These are phyloP conservation scores for Diplodia sapinea DNA, from an alignment of 2,329 filamentous ascomycete species.

Conservation along the genomic window DNA sequence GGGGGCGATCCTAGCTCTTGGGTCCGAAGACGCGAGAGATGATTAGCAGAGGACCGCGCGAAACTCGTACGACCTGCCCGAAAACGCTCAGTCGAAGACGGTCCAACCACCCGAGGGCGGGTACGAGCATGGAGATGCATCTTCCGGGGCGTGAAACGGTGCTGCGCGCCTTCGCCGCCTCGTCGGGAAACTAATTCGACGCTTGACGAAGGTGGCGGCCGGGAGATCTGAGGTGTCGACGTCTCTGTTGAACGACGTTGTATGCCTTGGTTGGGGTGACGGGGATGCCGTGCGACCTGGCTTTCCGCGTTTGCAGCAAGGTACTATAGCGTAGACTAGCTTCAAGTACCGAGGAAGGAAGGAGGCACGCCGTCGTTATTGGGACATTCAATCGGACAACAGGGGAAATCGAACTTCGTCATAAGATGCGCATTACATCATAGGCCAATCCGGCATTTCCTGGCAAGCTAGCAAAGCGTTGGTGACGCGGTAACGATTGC, in stretches of 20 bases:
- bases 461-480: slow-evolving; percentile 10
- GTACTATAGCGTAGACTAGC: neutral
- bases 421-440: slow-evolving; percentile 27
- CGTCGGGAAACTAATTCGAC: neutral
- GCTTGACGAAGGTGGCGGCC: slow-evolving; percentile 26
- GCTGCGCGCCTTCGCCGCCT: slow-evolving; percentile 7
- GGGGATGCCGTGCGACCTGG: slow-evolving; percentile 14
- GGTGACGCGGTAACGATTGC: slow-evolving; percentile 21
- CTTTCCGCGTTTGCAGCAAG: slow-evolving; percentile 14
- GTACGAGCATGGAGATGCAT: slow-evolving; percentile 9
- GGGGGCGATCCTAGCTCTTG: slow-evolving; percentile 21
- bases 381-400: slow-evolving; percentile 3
- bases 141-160: slow-evolving; percentile 16
- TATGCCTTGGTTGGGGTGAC: slow-evolving; percentile 16
- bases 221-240: slow-evolving; percentile 21
- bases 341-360: slow-evolving; percentile 8
- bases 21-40: slow-evolving; percentile 7
- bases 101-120: neutral
- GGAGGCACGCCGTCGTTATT: slow-evolving; percentile 4
- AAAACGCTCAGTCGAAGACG: slow-evolving; percentile 7
- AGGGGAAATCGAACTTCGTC: slow-evolving; percentile 12
- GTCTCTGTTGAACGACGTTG: slow-evolving; percentile 20
- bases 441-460: neutral
- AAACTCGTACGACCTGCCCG: slow-evolving; percentile 27
- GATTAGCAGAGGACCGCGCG: slow-evolving; percentile 20